Percentiles rank a stretch among this genome's conserved stretches.
These are phyloP conservation scores for Lasiodiplodia theobromae DNA, from an alignment of 2,329 filamentous ascomycete genomes.

Conservation along the genomic window DNA sequence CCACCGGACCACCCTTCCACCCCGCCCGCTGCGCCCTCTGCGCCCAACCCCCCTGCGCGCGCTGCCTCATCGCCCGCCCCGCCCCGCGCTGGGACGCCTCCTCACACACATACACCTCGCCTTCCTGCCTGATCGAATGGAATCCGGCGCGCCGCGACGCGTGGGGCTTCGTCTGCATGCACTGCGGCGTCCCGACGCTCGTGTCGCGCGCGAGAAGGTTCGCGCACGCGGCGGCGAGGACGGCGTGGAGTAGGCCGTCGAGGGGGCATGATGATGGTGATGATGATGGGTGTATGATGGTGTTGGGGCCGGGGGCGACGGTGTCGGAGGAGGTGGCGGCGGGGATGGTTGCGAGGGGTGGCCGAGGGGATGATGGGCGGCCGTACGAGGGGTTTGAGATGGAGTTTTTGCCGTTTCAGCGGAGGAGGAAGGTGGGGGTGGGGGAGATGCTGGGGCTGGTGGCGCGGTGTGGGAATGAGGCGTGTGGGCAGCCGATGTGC, in stretches of 20 bases:
- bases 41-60: not conserved
- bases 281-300: too few species aligned
- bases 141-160: not conserved
- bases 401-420: not conserved
- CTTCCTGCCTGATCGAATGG: not conserved
- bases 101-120: not conserved
- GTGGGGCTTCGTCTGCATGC: constrained; percentile 1
- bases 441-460: not conserved
- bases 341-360: too few species aligned
- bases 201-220: not conserved
- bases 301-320: not conserved
- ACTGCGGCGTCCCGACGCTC: not conserved
- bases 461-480: not conserved
- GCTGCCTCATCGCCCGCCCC: not conserved
- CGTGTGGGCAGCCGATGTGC: not conserved
- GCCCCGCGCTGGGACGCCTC: not conserved
- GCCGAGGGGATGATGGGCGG: not conserved
- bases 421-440: not conserved
- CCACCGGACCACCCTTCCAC: not conserved
- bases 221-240: not conserved
- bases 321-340: too few species aligned
- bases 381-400: too few species aligned
- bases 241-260: not conserved
- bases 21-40: constrained; percentile 7
- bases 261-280: not conserved